Evolutionary conservation across 352 stramenopile species (phyloP), one percentile per base, ranked within the genome.

Genomic region (Thalassiosira exigua): DNA sequence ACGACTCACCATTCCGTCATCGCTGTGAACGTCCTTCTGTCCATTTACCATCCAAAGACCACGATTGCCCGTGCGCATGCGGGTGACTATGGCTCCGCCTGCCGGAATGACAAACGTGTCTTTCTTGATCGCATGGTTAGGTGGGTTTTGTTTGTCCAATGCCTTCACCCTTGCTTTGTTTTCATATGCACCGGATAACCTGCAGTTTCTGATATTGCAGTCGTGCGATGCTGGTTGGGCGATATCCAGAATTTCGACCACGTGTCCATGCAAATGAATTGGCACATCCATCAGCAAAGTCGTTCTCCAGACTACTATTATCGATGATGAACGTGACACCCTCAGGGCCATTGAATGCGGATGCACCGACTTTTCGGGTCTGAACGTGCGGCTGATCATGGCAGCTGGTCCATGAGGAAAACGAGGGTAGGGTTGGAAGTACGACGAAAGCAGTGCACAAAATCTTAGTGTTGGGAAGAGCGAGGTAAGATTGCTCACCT

Each of bases 1-100:
- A n/a, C n/a, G n/a, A n/a, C n/a, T n/a, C n/a, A n/a, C 53, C 36
- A 79, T 79, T 54, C 60, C 60, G 59, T 79, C 52, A 29, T 73
- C 24, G n/a, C 41, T 22, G 30, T 79, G 50, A 46, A 64, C 39
- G 12, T 78, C 69, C 9, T 71, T 24, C 33, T 78, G 46, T 46
- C 69, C 60, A 21, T 69, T 59, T n/a, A 27, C 56, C 48, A 67
- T 64, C 69, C 58, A 78, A 22, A 78, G 14, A 24, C n/a, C 41
- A 60, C 17, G 33, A 4, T 64, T 41, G 41, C 27, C 4, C 11
- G 69, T 72, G 1, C 27, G 19, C 4, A 79, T 60, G 11, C 69
- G 59, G 1, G 69, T 72, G 0, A 66, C 69, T 36, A 73, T 62
- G 0, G 42, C 53, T 17, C 69, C 69, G 29, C 69, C 60, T n/a